Percentiles rank a stretch among this genome's conserved stretches.
Evolutionary conservation across 2,329 filamentous ascomycete species (phyloP).

Genomic region (Claviceps fusiformis): DNA sequence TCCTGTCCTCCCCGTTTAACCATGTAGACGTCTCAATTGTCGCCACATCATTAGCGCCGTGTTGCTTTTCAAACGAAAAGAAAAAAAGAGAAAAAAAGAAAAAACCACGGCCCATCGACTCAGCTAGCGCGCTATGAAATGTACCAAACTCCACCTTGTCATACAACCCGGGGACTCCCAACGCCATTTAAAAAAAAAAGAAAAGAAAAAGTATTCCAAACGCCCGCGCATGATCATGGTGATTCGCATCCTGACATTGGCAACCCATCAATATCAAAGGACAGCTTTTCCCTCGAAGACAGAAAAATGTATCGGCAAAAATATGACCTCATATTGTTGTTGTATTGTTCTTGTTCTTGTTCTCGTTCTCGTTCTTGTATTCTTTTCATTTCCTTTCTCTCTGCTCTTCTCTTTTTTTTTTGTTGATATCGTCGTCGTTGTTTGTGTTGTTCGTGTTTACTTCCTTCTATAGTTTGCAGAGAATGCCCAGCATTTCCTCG

Average conservation of each 20-base stretch:
- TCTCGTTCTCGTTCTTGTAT: too few species aligned
- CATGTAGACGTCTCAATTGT: neutral
- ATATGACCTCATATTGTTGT: neutral
- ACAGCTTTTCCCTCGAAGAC: neutral
- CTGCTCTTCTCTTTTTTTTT: neutral
- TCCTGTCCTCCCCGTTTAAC: neutral
- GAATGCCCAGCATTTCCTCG: neutral
- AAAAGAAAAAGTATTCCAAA: slow-evolving; percentile 3
- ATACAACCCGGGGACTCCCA: neutral
- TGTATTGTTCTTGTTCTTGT: neutral
- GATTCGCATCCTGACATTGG: neutral
- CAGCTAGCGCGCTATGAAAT: neutral
- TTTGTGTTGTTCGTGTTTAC: neutral
- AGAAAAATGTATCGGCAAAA: neutral
- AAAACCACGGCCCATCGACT: neutral
- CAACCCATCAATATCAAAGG: neutral
- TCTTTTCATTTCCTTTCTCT: too few species aligned
- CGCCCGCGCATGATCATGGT: slow-evolving; percentile 3
- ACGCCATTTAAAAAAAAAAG: neutral
- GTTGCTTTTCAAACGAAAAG: neutral
- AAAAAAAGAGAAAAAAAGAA: neutral
- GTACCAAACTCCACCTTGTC: neutral
- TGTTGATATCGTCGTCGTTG: neutral
- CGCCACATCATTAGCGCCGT: neutral
- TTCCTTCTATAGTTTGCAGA: neutral